These are phyloP conservation scores for Venustampulla echinocandica DNA, from an alignment of 495 filamentous ascomycete genomes.

Conservation along the genomic window DNA sequence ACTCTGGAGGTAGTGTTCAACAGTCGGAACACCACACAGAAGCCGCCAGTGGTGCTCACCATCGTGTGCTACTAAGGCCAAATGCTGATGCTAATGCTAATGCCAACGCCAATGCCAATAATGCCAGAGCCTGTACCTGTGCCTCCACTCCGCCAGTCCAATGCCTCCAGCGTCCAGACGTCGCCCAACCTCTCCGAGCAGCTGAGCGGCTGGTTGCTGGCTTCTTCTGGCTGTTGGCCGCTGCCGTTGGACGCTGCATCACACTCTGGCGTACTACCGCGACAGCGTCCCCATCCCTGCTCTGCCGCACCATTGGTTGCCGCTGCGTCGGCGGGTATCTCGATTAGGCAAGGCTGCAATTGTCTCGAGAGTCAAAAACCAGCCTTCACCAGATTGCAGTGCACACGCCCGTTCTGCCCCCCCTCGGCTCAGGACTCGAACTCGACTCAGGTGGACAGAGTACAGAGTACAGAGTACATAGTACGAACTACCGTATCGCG, in stretches of 20 bases:
- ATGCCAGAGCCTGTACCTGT: too few relatives aligned
- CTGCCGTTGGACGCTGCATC: conserved; percentile 21
- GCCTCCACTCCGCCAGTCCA: neutral
- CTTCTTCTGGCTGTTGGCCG: too few relatives aligned
- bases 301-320: conserved; percentile 17
- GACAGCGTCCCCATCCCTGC: conserved; percentile 13
- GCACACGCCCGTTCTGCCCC: neutral
- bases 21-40: too few relatives aligned
- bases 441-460: neutral
- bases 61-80: too few relatives aligned
- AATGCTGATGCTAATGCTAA: too few relatives aligned
- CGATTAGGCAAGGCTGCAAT: conserved; percentile 21
- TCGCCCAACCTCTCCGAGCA: conserved; percentile 6
- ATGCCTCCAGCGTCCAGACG: too few relatives aligned
- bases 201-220: conserved; percentile 26
- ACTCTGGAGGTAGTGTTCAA: too few relatives aligned
- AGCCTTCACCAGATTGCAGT: conserved; percentile 12
- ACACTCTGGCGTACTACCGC: conserved; percentile 22
- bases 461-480: neutral
- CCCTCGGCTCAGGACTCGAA: too few relatives aligned
- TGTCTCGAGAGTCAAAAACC: conserved; percentile 10
- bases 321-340: conserved; percentile 20
- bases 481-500: neutral
- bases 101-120: too few relatives aligned
- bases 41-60: too few relatives aligned